Conservation (phyloP, 176 grass and related monocot genomes). For the Aegilops longissima region DNA sequence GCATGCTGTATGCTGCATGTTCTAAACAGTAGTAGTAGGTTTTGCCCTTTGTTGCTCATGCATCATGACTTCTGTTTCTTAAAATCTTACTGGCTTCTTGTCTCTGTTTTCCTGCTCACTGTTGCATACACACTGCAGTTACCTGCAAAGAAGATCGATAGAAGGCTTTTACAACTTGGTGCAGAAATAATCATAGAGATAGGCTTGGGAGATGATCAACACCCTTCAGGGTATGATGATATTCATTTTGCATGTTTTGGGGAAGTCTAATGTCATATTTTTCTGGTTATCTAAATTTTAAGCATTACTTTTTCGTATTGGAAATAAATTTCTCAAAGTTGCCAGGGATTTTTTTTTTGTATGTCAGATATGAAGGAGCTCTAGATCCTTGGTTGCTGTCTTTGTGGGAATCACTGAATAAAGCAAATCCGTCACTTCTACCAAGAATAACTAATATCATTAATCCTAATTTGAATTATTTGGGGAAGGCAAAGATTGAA, state of each 20-base stretch:
- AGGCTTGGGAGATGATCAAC: slow-evolving; percentile 92
- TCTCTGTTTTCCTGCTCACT: slow-evolving; percentile 18
- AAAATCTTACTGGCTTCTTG: not conserved
- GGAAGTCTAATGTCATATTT: not conserved
- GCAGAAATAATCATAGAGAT: slow-evolving; percentile 69
- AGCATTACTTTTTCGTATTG: not conserved
- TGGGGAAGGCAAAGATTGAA: slow-evolving; percentile 66
- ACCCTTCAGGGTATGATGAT: slow-evolving; percentile 80
- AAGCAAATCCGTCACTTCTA: slow-evolving; percentile 51
- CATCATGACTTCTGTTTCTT: slow-evolving; percentile 7
- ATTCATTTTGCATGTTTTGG: not conserved
- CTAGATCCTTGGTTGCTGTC: slow-evolving; percentile 82
- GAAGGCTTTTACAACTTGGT: slow-evolving; percentile 75
- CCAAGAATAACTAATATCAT: slow-evolving; percentile 73
- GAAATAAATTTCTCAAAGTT: slow-evolving; percentile 17
- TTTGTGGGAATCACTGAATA: slow-evolving; percentile 73
- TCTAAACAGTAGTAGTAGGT: not conserved
- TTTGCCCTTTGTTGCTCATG: not conserved
- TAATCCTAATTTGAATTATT: slow-evolving; percentile 57
- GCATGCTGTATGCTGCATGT: not conserved
- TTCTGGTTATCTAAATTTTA: not conserved
- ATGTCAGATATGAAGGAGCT: slow-evolving; percentile 80
- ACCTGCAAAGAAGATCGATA: slow-evolving; percentile 87
- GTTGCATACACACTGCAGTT: slow-evolving; percentile 56
- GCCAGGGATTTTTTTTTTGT: not conserved